phyloP scores from a whole-genome alignment of 1,284 basidiomycete genomes.

The Ganoderma leucocontextum region DNA sequence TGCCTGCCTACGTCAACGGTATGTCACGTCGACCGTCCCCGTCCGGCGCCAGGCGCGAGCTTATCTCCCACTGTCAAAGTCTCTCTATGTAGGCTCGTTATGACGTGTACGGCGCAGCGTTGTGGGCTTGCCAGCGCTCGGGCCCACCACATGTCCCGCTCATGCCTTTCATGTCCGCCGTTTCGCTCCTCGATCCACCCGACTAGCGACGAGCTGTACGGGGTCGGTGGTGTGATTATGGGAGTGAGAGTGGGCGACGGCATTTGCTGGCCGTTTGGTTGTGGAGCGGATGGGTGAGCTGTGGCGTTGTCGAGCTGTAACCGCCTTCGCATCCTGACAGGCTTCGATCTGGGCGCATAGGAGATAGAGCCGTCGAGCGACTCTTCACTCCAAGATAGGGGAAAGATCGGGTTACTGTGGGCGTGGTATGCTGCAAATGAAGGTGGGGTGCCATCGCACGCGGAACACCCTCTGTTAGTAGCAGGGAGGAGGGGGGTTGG shows the following conservation, averaged over 20 bases:
- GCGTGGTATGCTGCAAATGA: background rate
- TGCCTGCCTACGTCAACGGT: conserved; percentile 2
- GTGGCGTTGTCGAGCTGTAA: background rate
- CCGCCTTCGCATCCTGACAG: background rate
- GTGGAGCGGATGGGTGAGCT: background rate
- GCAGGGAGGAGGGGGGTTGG: background rate
- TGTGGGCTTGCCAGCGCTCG: conserved; percentile 13
- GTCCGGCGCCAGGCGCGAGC: background rate
- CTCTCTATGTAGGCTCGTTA: conserved; percentile 6
- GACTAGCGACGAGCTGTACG: conserved; percentile 1
- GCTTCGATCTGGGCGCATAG: background rate
- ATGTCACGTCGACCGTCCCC: background rate
- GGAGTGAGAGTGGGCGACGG: background rate
- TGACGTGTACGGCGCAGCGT: conserved; percentile 5
- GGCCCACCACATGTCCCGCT: conserved; percentile 18
- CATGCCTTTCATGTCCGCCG: conserved; percentile 29
- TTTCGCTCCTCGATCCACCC: background rate
- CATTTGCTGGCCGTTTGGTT: background rate
- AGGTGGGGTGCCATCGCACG: background rate
- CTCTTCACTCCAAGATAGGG: background rate
- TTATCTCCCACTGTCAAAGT: conserved; percentile 6
- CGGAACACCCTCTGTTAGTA: background rate
- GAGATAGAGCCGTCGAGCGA: background rate
- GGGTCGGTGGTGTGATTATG: background rate
- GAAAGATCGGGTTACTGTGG: background rate